These are phyloP conservation scores for Nicotiana obtusifolia DNA, from an alignment of 257 asterid genomes.

Conservation along the genomic window DNA sequence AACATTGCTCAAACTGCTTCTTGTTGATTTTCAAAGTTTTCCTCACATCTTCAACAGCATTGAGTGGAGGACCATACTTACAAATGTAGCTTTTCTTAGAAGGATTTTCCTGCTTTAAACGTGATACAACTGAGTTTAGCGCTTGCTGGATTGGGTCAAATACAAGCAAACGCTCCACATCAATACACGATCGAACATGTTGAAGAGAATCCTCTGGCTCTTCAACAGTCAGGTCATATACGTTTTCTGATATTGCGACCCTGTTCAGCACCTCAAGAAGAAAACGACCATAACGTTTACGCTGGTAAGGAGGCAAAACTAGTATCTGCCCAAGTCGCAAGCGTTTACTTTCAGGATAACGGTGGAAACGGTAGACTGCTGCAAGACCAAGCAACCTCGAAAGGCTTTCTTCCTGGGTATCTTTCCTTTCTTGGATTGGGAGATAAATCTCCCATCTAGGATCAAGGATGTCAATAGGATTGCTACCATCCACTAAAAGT, in stretches of 20 bases:
- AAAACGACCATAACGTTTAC: constrained; percentile 68
- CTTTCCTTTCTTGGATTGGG: constrained; percentile 33
- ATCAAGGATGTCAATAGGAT: constrained; percentile 90
- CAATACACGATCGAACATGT: constrained; percentile 73
- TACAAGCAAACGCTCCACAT: constrained; percentile 62
- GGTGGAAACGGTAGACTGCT: constrained; percentile 74
- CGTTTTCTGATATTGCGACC: constrained; percentile 58
- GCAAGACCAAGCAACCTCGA: constrained; percentile 66
- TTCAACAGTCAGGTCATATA: constrained; percentile 79
- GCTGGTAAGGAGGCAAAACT: constrained; percentile 76
- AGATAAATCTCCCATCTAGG: constrained; percentile 88
- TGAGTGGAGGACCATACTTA: constrained; percentile 45
- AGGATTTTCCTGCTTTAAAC: constrained; percentile 46
- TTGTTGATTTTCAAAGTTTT: constrained; percentile 70
- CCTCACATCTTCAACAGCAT: constrained; percentile 54
- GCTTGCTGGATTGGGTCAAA: constrained; percentile 52
- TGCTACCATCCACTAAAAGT: constrained; percentile 76
- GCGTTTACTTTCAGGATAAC: constrained; percentile 61
- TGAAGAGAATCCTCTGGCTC: constrained; percentile 92
- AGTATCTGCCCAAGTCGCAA: constrained; percentile 94
- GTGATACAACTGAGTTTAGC: constrained; percentile 38
- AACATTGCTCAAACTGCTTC: constrained; percentile 77
- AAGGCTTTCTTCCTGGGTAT: constrained; percentile 27
- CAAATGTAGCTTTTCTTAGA: constrained; percentile 44
- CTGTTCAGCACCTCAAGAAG: constrained; percentile 63